Percentiles rank a stretch among this genome's conserved stretches.
phyloP scores from a whole-genome alignment of 257 asterid genomes.

The Ocimum tenuiflorum region DNA sequence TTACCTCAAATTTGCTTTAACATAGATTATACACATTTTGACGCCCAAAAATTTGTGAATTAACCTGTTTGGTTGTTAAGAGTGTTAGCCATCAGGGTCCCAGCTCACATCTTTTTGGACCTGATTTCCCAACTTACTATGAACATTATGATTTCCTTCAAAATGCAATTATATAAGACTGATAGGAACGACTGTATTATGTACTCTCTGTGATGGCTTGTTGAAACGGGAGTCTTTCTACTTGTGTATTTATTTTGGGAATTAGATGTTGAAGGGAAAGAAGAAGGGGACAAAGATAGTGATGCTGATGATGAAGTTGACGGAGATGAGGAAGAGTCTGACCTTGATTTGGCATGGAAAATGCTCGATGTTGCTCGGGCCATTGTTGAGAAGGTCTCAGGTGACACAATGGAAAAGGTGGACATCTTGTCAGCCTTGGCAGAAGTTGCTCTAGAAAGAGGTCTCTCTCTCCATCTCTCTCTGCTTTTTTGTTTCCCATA shows the following conservation, averaged over 20 bases:
- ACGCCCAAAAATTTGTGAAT: background rate
- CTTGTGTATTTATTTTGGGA: background rate
- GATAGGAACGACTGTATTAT: background rate
- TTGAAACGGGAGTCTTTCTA: background rate
- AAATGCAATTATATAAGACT: background rate
- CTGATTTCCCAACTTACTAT: background rate
- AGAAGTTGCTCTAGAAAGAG: slow-evolving; percentile 96
- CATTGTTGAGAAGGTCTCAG: slow-evolving; percentile 71
- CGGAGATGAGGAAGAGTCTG: slow-evolving; percentile 93
- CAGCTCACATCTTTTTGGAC: background rate
- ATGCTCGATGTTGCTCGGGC: slow-evolving; percentile 97
- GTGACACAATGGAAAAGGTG: slow-evolving; percentile 78
- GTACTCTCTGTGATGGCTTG: background rate
- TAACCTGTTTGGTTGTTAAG: background rate
- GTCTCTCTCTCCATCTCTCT: slow-evolving; percentile 29
- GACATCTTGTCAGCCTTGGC: slow-evolving; percentile 92
- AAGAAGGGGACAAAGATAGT: slow-evolving; percentile 46
- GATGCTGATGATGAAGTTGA: slow-evolving; percentile 67
- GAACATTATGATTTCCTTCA: background rate
- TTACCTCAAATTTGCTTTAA: background rate
- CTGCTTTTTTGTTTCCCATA: background rate
- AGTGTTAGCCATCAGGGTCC: background rate
- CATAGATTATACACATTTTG: background rate
- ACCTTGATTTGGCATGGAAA: slow-evolving; percentile 97
- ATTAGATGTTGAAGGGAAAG: slow-evolving; percentile 29